Evolutionary conservation across 257 asterid genomes (phyloP).

Genomic region (Forsythia viridissima): DNA sequence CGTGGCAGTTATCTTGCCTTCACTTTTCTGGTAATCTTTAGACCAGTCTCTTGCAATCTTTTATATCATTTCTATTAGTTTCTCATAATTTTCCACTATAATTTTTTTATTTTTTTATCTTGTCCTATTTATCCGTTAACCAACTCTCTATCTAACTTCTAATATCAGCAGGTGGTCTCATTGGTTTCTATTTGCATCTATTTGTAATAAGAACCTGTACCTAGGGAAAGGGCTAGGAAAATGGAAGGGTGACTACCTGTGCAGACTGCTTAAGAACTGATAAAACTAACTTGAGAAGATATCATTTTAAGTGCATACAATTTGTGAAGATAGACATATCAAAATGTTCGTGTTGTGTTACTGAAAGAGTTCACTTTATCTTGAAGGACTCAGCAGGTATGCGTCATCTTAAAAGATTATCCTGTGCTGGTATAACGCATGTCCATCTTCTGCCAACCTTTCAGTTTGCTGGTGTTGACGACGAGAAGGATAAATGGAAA

Average conservation of each 20-base stretch:
- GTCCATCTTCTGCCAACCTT: constrained; percentile 88
- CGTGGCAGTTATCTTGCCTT: constrained; percentile 94
- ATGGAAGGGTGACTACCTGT: neutral
- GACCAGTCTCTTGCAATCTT: constrained; percentile 17
- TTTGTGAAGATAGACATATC: constrained; percentile 1
- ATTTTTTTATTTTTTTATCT: constrained; percentile 3
- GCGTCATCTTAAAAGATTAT: constrained; percentile 72
- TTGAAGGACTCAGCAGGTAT: constrained; percentile 89
- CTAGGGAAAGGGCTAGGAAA: neutral
- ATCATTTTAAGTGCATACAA: constrained; percentile 3
- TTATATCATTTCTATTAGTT: constrained; percentile 4
- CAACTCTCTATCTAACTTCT: constrained; percentile 10
- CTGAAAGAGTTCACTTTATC: constrained; percentile 26
- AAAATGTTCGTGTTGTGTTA: neutral
- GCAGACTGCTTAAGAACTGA: constrained; percentile 11
- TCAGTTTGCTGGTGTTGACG: constrained; percentile 92
- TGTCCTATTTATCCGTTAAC: neutral
- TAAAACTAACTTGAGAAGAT: constrained; percentile 6
- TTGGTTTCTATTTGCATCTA: neutral
- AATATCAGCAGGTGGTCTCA: neutral
- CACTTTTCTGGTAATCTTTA: constrained; percentile 53
- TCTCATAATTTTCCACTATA: constrained; percentile 17
- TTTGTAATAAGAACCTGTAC: neutral
- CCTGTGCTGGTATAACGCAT: constrained; percentile 84
- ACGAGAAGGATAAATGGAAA: constrained; percentile 79